Percentiles rank a stretch among this genome's conserved stretches.
These are phyloP conservation scores for Excoecaria agallocha DNA, from an alignment of 345 rosid genomes.

Conservation along the genomic window DNA sequence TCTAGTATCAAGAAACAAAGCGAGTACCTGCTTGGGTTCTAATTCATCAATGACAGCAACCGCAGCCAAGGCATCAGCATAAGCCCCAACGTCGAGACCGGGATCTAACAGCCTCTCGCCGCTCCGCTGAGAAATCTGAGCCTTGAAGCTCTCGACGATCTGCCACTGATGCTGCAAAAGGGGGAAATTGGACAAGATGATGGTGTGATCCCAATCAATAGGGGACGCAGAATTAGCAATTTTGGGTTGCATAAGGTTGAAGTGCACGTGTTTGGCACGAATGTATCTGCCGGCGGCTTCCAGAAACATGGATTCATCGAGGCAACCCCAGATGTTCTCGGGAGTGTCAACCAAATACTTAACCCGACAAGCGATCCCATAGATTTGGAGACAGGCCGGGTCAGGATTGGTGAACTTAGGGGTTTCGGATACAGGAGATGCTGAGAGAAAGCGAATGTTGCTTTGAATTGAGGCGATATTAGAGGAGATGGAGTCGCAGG, in stretches of 20 bases:
- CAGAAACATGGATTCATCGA: constrained; percentile 84
- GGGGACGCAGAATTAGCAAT: not conserved
- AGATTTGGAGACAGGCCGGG: constrained; percentile 41
- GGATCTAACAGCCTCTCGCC: constrained; percentile 79
- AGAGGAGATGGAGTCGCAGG: constrained; percentile 63
- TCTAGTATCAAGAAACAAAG: constrained; percentile 72
- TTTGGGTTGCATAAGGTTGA: constrained; percentile 27
- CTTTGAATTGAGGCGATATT: constrained; percentile 65
- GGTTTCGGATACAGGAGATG: constrained; percentile 46
- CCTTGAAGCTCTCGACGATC: constrained; percentile 92
- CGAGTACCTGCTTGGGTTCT: constrained; percentile 63
- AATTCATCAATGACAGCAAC: constrained; percentile 79
- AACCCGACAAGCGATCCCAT: constrained; percentile 83
- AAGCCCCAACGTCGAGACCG: constrained; percentile 54
- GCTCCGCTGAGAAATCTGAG: constrained; percentile 91
- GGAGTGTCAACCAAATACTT: constrained; percentile 91
- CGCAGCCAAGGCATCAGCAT: constrained; percentile 86
- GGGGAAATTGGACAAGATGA: constrained; percentile 70
- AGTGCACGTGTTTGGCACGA: constrained; percentile 82
- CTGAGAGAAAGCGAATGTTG: constrained; percentile 60
- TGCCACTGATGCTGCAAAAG: constrained; percentile 94
- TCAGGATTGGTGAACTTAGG: constrained; percentile 38
- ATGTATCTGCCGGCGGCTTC: constrained; percentile 79
- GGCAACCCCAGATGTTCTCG: constrained; percentile 93
- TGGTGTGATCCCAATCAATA: constrained; percentile 40